Percentiles rank a stretch among this genome's conserved stretches.
phyloP scores from a whole-genome alignment of 345 rosid species.

The Hevea brasiliensis region DNA sequence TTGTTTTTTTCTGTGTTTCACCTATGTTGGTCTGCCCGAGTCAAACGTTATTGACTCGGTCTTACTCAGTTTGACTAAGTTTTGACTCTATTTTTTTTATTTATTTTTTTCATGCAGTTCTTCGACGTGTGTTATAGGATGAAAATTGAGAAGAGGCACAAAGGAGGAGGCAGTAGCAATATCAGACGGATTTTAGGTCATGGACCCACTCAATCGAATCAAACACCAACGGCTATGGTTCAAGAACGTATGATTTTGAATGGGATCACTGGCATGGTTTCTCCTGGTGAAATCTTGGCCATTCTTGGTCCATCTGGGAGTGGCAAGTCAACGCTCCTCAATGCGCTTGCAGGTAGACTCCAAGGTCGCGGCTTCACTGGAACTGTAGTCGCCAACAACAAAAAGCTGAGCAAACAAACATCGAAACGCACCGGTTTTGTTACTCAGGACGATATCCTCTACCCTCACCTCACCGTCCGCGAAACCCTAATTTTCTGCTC shows the following conservation, averaged over 20 bases:
- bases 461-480: slow-evolving; percentile 82
- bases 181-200: slow-evolving; percentile 38
- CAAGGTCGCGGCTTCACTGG: slow-evolving; percentile 57
- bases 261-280: slow-evolving; percentile 72
- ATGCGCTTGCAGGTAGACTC: slow-evolving; percentile 74
- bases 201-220: slow-evolving; percentile 27
- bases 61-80: slow-evolving; percentile 35
- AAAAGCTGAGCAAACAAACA: slow-evolving; percentile 44
- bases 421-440: slow-evolving; percentile 79
- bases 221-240: slow-evolving; percentile 18
- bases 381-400: slow-evolving; percentile 62
- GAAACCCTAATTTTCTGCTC: slow-evolving; percentile 87
- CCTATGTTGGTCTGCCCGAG: slow-evolving; percentile 10
- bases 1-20: no score
- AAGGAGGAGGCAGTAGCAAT: slow-evolving; percentile 15
- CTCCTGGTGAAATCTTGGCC: slow-evolving; percentile 88
- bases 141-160: slow-evolving; percentile 37
- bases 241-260: slow-evolving; percentile 60
- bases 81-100: not conserved
- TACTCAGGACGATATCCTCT: slow-evolving; percentile 81
- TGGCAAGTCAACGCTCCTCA: slow-evolving; percentile 83
- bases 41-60: not conserved
- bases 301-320: slow-evolving; percentile 96
- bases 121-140: slow-evolving; percentile 64
- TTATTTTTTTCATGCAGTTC: slow-evolving; percentile 54